phyloP scores from a whole-genome alignment of 225 moss, liverwort and hornwort genomes.

The Bryum argenteum region DNA sequence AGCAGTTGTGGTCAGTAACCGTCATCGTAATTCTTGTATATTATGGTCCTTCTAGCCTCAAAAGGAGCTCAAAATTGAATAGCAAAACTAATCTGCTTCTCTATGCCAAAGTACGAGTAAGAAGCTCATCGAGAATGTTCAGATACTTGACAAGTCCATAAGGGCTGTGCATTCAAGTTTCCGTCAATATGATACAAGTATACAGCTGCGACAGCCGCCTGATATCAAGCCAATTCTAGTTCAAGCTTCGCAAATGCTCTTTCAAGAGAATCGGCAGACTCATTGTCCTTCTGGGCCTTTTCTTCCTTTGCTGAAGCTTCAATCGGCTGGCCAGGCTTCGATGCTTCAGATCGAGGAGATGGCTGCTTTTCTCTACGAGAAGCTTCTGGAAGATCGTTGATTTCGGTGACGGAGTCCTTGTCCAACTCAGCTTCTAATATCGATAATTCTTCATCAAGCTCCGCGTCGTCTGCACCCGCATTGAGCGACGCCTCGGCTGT shows the following conservation, averaged over 20 bases:
- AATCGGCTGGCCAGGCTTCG: slow-evolving; percentile 12
- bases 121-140: neutral
- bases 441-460: slow-evolving; percentile 76
- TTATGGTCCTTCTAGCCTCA: too few species aligned
- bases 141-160: neutral
- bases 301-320: slow-evolving; percentile 30
- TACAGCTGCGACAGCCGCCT: slow-evolving; percentile 17
- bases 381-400: slow-evolving; percentile 42
- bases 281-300: slow-evolving; percentile 22
- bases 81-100: too few species aligned
- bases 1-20: too few species aligned
- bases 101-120: too few species aligned
- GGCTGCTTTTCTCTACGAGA: slow-evolving; percentile 12
- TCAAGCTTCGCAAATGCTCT: slow-evolving; percentile 59
- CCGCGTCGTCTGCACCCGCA: slow-evolving; percentile 51
- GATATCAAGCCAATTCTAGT: slow-evolving; percentile 45
- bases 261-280: slow-evolving; percentile 46
- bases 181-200: slow-evolving; percentile 33
- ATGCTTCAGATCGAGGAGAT: neutral
- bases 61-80: too few species aligned
- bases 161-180: slow-evolving; percentile 19
- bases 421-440: slow-evolving; percentile 69
- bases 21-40: too few species aligned
- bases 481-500: slow-evolving; percentile 58
- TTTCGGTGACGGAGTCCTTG: slow-evolving; percentile 33